Percentiles rank a stretch among this genome's conserved stretches.
Conservation (phyloP, 2,329 filamentous ascomycete genomes). For the Corniculantispora saksenae region DNA sequence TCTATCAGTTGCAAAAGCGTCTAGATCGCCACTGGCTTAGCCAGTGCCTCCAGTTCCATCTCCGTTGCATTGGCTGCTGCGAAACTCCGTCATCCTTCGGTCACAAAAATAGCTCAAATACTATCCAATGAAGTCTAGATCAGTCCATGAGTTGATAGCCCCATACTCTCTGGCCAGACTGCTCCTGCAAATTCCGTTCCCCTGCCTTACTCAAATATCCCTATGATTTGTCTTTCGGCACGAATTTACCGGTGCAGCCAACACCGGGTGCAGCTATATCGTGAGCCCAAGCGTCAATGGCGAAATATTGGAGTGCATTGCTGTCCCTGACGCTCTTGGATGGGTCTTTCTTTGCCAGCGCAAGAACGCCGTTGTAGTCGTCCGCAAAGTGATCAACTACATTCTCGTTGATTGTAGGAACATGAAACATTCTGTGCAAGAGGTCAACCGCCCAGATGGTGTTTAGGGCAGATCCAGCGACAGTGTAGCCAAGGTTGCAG, state of each 20-base stretch:
- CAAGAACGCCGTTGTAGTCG: slow-evolving; percentile 55
- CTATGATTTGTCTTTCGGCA: slow-evolving; percentile 14
- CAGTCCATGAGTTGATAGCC: too few relatives aligned
- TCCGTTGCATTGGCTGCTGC: too few relatives aligned
- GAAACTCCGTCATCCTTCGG: too few relatives aligned
- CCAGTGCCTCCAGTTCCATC: too few relatives aligned
- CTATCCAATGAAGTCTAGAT: too few relatives aligned
- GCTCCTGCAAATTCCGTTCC: too few relatives aligned
- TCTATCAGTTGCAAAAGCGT: not conserved
- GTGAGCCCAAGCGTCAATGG: slow-evolving; percentile 66
- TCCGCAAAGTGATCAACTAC: slow-evolving; percentile 64
- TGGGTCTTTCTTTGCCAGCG: slow-evolving; percentile 50
- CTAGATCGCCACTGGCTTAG: too few relatives aligned
- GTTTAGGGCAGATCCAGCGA: slow-evolving; percentile 56
- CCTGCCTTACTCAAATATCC: not conserved
- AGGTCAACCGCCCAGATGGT: slow-evolving; percentile 68
- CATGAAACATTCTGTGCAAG: slow-evolving; percentile 66
- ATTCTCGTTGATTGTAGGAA: slow-evolving; percentile 60
- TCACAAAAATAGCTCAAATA: too few relatives aligned
- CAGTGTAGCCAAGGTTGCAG: slow-evolving; percentile 64
- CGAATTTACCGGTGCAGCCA: slow-evolving; percentile 56
- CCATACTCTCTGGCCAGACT: too few relatives aligned
- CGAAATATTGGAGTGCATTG: slow-evolving; percentile 67
- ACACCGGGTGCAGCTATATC: slow-evolving; percentile 64
- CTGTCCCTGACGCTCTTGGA: slow-evolving; percentile 56